Base-by-base conservation (phyloP, 192 early-diverging fungal genomes). In the Cladochytrium replicatum region DNA sequence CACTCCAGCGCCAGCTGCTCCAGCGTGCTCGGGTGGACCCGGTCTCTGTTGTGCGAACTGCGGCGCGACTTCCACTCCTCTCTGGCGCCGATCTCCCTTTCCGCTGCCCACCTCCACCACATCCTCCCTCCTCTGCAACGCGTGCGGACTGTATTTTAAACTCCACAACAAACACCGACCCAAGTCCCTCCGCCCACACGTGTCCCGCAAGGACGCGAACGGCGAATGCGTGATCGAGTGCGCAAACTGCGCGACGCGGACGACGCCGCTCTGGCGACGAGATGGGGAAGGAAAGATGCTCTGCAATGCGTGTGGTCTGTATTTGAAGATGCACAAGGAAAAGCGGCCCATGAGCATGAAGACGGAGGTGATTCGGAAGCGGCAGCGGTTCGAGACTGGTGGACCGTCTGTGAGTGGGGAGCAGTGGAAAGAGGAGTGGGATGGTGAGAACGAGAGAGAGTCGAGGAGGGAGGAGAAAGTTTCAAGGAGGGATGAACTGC, bases 251-350 rank as follows among this genome's bases (percentile, higher is more conserved):
- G 34, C 48, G n/a, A 90, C 87, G 1, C 84, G 77, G 27, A 76
- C 69, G 13, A 93, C 92, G 2, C 89, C 94, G 0, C 71, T 94
- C 25, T 97, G 94, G 94, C 80, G 94, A 2, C 67, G 94, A 17
- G 87, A 91, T 60, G 82, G 83, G 8, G 72, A 79, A 26, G 91
- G 90, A 32, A 77, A 86, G 24, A 78, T 83, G 1, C 76, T 96
- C 6, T 97, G 94, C 59, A 97, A 97, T 52, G 92, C 92, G 0
- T 97, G 94, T 52, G 94, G 94, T 1, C 62, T 97, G 48, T 97
- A 86, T 54, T 52, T 29, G 55, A 91, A 90, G 66, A 60, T 95
- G 21, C 89, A 95, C 54, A 82, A 82, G 23, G 74, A 73, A 38
- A 71, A 78, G 4, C 69, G 91, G 21, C 91, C 89, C 27, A 67